Base-by-base conservation (phyloP, 1,284 basidiomycete genomes). In the Irpex sp. region DNA sequence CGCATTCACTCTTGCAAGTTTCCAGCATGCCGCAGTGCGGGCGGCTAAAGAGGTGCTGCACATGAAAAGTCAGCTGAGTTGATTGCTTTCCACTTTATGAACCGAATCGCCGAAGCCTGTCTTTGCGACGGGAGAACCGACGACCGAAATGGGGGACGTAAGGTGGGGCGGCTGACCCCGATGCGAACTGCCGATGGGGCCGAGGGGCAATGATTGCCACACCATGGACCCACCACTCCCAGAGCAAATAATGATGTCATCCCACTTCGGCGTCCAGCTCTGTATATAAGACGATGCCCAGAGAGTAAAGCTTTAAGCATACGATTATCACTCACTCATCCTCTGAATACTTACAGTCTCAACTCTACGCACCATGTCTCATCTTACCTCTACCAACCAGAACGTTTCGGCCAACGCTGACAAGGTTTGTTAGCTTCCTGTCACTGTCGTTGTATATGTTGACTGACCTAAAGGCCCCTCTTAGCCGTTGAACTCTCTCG, bases 401-500 rank as follows among this genome's bases (percentile, higher is more conserved):
- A 37, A 63, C 54, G 26, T 63, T 5, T 37, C 51, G 8, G 15
- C 62, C 17, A 57, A 37, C 31, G 58, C 38, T 44, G 58, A 60
- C 21, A 59, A 57, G 62, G 52, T 57, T 49, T 2, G 52, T 40
- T 19, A 19, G 31, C 21, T n/a, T 19, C 26, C 26, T 26, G 26
- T 26, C 26, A 26, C 26, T 26, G 26, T 26, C 26, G 26, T 26
- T 26, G 26, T 26, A 26, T 26, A 26, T 26, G 26, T 26, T 26
- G 26, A 26, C 26, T 26, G 26, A 26, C 26, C 26, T 26, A 26
- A 26, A 26, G 26, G 26, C 26, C 26, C 26, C 26, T 26, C 21
- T n/a, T 44, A 60, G 58, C 62, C 58, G 5, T 15, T 63, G 19
- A 63, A 57, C 58, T 63, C 58, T 7, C 51, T 63, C 55, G 44